Conservation (phyloP, 2,329 filamentous ascomycete species). For the Elsinoe australis region DNA sequence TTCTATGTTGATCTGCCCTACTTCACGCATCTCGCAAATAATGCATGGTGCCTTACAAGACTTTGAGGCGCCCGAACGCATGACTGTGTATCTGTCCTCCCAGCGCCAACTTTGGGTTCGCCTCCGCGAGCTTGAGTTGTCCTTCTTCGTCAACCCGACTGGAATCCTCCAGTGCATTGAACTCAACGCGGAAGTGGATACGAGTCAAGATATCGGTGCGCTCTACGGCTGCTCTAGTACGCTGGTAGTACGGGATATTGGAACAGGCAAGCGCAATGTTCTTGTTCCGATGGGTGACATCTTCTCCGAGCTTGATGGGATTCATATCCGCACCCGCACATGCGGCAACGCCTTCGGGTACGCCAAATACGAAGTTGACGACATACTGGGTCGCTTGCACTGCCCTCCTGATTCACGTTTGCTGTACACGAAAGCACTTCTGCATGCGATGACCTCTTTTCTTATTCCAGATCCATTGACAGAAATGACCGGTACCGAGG, state of each 20-base stretch:
- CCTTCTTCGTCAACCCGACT: conserved; percentile 21
- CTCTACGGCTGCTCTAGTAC: conserved; percentile 54
- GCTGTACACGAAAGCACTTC: conserved; percentile 47
- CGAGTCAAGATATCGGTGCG: conserved; percentile 52
- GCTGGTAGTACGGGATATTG: conserved; percentile 47
- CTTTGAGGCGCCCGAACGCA: conserved; percentile 29
- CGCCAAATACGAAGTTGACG: conserved; percentile 47
- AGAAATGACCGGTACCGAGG: conserved; percentile 52
- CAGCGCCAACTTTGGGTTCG: conserved; percentile 19
- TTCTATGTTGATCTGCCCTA: conserved; percentile 48
- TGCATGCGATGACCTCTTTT: conserved; percentile 56
- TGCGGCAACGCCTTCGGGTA: conserved; percentile 44
- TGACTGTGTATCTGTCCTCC: conserved; percentile 15
- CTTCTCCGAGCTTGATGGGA: neutral
- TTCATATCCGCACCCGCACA: conserved; percentile 34
- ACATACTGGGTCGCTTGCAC: conserved; percentile 49
- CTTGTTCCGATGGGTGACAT: conserved; percentile 39
- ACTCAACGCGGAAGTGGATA: conserved; percentile 33
- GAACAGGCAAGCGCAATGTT: conserved; percentile 42
- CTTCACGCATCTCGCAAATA: conserved; percentile 23
- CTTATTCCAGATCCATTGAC: conserved; percentile 52
- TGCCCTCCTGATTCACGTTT: conserved; percentile 44
- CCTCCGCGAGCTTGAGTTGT: conserved; percentile 22
- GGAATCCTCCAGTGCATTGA: conserved; percentile 22
- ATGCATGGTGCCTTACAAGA: conserved; percentile 37